Conservation (phyloP, 192 early-diverging fungal genomes). For the Coemansia sp. region DNA sequence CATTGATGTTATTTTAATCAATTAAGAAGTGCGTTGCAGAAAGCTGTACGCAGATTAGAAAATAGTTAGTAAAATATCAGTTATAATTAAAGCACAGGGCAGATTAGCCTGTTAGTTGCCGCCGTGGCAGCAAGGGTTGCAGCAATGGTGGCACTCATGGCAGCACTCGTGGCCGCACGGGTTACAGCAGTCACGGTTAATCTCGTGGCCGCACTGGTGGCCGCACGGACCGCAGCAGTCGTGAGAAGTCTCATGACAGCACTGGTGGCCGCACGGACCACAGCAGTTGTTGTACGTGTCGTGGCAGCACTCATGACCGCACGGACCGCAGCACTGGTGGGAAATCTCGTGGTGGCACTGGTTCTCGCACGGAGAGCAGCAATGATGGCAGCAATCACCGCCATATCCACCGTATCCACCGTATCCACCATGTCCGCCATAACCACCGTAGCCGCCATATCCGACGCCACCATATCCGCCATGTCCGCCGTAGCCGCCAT, state of each 20-base stretch:
- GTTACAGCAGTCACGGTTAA: conserved; percentile 17
- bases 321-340: conserved; percentile 26
- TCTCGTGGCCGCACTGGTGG: conserved; percentile 26
- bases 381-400: conserved; percentile 16
- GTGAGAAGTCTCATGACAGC: conserved; percentile 18
- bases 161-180: conserved; percentile 26
- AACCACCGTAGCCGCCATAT: conserved; percentile 14
- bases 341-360: conserved; percentile 17
- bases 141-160: conserved; percentile 21
- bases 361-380: conserved; percentile 15
- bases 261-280: conserved; percentile 21
- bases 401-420: background rate
- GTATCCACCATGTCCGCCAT: conserved; percentile 3
- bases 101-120: conserved; percentile 4
- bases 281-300: conserved; percentile 17
- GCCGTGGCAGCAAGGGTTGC: conserved; percentile 18
- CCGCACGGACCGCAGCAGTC: conserved; percentile 28
- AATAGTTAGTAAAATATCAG: background rate
- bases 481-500: conserved; percentile 5
- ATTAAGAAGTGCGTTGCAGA: background rate
- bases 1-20: too few species aligned
- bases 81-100: background rate
- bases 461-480: too few species aligned
- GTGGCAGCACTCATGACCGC: conserved; percentile 33
- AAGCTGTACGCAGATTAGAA: background rate